Percentiles rank a stretch among this genome's conserved stretches.
Conservation (phyloP, 2,329 filamentous ascomycete genomes). For the Fusarium sp. region DNA sequence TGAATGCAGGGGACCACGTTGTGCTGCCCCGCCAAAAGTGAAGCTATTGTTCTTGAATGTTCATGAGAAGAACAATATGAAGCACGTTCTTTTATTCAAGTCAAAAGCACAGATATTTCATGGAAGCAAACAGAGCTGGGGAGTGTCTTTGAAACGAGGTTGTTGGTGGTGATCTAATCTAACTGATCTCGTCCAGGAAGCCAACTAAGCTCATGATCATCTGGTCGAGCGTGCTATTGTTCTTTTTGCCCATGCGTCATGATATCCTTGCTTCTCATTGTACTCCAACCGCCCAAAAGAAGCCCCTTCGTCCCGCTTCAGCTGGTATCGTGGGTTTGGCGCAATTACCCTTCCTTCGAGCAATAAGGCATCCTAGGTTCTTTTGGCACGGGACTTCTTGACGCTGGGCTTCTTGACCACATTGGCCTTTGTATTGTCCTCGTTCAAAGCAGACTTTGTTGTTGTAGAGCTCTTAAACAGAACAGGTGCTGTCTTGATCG, state of each 20-base stretch:
- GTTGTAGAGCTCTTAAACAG: slow-evolving; percentile 2
- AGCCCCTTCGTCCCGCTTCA: background rate
- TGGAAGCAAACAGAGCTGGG: slow-evolving; percentile 1
- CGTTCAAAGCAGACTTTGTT: slow-evolving; percentile 9
- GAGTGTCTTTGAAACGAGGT: slow-evolving; percentile 1
- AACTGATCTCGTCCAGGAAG: background rate
- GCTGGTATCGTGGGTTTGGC: background rate
- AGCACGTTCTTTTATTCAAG: background rate
- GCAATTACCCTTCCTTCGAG: background rate
- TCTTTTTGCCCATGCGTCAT: slow-evolving; percentile 1
- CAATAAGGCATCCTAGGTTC: slow-evolving; percentile 9
- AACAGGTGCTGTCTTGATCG: slow-evolving; percentile 6
- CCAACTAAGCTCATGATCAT: background rate
- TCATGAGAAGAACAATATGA: slow-evolving; percentile 30
- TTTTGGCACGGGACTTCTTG: slow-evolving; percentile 14
- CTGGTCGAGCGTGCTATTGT: slow-evolving; percentile 8
- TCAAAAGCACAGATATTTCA: background rate
- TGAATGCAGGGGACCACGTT: slow-evolving; percentile 13
- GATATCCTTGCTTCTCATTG: background rate
- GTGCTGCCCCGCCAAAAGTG: slow-evolving; percentile 42
- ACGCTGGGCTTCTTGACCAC: slow-evolving; percentile 10
- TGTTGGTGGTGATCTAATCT: slow-evolving; percentile 11
- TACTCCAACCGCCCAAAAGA: slow-evolving; percentile 2
- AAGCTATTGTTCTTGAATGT: slow-evolving; percentile 36
- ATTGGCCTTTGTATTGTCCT: slow-evolving; percentile 22